Base-by-base conservation (phyloP, 257 asterid species). In the Buddleja alternifolia region DNA sequence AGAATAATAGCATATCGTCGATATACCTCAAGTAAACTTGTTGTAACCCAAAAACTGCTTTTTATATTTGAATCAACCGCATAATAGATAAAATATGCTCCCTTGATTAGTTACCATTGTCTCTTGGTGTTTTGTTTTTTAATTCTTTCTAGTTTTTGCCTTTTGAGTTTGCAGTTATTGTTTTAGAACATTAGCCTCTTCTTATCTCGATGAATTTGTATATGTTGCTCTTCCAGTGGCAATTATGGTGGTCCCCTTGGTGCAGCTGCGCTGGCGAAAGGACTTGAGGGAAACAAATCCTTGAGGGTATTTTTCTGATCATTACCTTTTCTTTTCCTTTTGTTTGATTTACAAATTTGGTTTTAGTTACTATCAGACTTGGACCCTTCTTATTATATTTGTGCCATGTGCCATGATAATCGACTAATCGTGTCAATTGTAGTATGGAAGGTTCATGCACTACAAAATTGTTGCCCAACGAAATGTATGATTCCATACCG, bases 191-290 rank as follows among this genome's bases (percentile, higher is more conserved):
- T 67, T 69, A 24, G 36, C 63, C 39, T 60, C 70, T 36, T 53
- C 46, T 56, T 66, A 46, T 69, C 42, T 25, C 50, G 10, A 29
- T 41, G 54, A 62, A 34, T 78, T 40, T 60, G 34, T 58, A 44
- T 63, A 11, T 57, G 52, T 69, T 67, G 42, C n/a, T n/a, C n/a
- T 67, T 78, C 46, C 77, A 93, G 97, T 83, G 99, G 97, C 75
- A 94, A 94, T 79, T 94, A 94, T 75, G 96, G 97, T 46, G 97
- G 97, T 69, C 85, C 97, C 62, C 84, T 94, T 78, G 99, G 99
- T 77, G 97, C 97, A 47, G 81, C 96, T 76, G 92, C 95, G 12
- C 85, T 94, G 64, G 97, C 88, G 4, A 89, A 94, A 82, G 99
- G 99, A 19, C 81, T 91, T 78, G 97, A 91, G 83, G 83, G 96